These are phyloP conservation scores for Diplodia corticola DNA, from an alignment of 2,329 filamentous ascomycete genomes.

Conservation along the genomic window DNA sequence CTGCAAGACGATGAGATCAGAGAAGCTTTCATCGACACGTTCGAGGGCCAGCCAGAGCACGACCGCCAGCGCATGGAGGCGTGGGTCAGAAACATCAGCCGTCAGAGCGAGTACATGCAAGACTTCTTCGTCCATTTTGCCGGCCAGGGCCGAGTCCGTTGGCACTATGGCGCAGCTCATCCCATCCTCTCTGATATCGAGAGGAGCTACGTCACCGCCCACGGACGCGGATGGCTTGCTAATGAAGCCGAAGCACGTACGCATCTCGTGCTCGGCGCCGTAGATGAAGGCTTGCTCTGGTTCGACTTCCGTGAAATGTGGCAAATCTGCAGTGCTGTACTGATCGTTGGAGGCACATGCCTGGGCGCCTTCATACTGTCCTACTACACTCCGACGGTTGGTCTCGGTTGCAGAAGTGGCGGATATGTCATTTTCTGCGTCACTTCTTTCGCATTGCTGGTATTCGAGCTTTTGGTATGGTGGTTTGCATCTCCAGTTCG, in stretches of 20 bases:
- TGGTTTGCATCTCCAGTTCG: conserved; percentile 28
- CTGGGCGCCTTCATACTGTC: conserved; percentile 45
- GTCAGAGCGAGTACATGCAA: conserved; percentile 28
- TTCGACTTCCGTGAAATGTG: conserved; percentile 48
- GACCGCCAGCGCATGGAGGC: conserved; percentile 30
- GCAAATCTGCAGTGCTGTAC: conserved; percentile 42
- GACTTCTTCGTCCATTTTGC: conserved; percentile 46
- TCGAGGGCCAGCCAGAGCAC: conserved; percentile 30
- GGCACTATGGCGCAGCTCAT: conserved; percentile 46
- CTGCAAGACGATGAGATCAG: conserved; percentile 34
- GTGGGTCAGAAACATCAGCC: conserved; percentile 32
- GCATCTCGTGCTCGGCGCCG: conserved; percentile 38
- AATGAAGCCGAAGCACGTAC: conserved; percentile 35
- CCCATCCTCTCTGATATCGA: conserved; percentile 47
- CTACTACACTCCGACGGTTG: conserved; percentile 49
- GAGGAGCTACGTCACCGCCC: conserved; percentile 40
- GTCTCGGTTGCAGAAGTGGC: conserved; percentile 45
- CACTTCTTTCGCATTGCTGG: conserved; percentile 36
- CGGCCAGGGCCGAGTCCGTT: conserved; percentile 36
- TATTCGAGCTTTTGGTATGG: conserved; percentile 44
- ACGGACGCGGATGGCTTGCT: conserved; percentile 44
- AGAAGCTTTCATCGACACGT: conserved; percentile 33
- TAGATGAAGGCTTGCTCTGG: conserved; percentile 41
- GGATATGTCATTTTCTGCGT: conserved; percentile 47
- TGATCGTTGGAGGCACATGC: conserved; percentile 40